A percentile compares a stretch with the other conserved stretches of the same genome.
phyloP scores from a whole-genome alignment of 2,329 filamentous ascomycete species.

The Trichoderma pleuroti region DNA sequence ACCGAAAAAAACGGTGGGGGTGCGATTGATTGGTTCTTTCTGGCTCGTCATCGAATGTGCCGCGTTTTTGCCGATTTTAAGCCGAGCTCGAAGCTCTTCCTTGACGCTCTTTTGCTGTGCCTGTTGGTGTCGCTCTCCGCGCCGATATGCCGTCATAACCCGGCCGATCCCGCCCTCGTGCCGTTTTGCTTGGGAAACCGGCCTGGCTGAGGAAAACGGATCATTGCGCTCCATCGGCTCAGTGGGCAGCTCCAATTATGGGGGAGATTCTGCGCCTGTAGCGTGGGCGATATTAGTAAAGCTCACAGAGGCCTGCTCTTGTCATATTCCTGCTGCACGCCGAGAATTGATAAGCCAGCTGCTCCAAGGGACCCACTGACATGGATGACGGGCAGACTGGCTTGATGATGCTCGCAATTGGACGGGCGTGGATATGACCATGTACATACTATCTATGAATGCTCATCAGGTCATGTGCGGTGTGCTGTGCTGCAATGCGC shows the following conservation, averaged over 20 bases:
- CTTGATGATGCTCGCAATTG: background rate
- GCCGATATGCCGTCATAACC: constrained; percentile 31
- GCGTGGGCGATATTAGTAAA: background rate
- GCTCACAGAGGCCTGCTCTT: background rate
- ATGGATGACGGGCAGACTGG: background rate
- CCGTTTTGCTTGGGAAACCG: background rate
- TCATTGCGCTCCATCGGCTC: background rate
- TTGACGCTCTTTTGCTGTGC: constrained; percentile 14
- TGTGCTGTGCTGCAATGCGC: background rate
- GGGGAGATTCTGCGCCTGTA: background rate
- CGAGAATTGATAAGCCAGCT: constrained; percentile 3
- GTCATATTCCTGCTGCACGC: background rate
- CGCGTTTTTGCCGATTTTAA: constrained; percentile 30
- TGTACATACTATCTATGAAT: background rate
- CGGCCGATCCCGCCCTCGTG: constrained; percentile 17
- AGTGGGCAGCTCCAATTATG: background rate
- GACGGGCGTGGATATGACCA: background rate
- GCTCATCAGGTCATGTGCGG: background rate
- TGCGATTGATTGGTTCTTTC: background rate
- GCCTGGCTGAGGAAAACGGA: background rate
- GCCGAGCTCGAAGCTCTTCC: constrained; percentile 20
- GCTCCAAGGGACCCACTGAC: background rate
- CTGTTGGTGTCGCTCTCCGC: background rate
- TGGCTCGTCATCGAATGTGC: background rate
- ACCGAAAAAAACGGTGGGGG: background rate